Evolutionary conservation across 2,329 filamentous ascomycete genomes (phyloP).

Genomic region (Massarina eburnea): DNA sequence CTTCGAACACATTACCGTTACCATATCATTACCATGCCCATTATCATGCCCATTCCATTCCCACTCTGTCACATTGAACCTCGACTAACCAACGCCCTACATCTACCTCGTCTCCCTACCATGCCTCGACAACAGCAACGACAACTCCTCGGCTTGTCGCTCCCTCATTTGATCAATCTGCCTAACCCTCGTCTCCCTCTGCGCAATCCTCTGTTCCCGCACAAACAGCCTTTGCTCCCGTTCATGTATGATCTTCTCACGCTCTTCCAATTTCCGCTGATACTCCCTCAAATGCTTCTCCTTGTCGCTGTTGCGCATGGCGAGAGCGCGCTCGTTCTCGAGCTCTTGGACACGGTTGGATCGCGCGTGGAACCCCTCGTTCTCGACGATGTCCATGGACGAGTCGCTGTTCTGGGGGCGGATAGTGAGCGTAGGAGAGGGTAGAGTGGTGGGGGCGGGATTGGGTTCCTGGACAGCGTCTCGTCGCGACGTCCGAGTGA

Average conservation of each 20-base stretch:
- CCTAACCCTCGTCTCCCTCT: not conserved
- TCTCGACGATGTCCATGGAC: not conserved
- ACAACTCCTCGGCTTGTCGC: constrained; percentile 8
- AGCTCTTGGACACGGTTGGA: not conserved
- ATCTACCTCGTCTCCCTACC: not conserved
- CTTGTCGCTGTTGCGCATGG: no score
- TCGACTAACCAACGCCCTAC: not conserved
- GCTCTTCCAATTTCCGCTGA: not conserved
- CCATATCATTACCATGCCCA: no score
- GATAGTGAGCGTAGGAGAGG: not conserved
- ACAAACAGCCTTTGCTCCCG: not conserved
- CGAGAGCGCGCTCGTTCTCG: not conserved
- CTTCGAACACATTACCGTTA: no score
- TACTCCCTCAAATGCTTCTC: not conserved
- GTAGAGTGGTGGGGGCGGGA: not conserved
- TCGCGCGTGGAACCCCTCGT: not conserved
- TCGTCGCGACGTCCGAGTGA: no score
- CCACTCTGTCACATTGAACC: no score
- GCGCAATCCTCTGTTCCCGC: not conserved
- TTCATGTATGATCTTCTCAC: not conserved
- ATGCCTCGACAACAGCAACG: constrained; percentile 7
- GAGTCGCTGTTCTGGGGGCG: not conserved
- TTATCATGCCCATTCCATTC: no score
- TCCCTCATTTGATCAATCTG: not conserved
- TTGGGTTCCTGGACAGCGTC: no score